Evolutionary conservation across 352 stramenopile genomes (phyloP), one percentile per base, ranked within the genome.

Genomic region (Phytophthora pisi): DNA sequence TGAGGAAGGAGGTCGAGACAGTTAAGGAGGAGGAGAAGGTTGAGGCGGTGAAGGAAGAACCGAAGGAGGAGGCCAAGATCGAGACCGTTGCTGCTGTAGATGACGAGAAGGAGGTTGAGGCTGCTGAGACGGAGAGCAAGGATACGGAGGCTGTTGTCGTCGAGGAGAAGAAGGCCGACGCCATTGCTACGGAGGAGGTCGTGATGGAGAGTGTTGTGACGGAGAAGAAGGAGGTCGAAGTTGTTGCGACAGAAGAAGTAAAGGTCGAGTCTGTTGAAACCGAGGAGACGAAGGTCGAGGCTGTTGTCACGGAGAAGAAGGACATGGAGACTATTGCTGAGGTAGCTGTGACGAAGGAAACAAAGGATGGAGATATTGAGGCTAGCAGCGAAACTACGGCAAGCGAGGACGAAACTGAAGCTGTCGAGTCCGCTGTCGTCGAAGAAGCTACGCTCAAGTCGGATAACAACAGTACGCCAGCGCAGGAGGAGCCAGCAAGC

Each of bases 341-440:
- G 38, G 13, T 8, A 6, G 38, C 5, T 9, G 38, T 45, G 38
- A n/a, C 5, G 38, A 2, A 45, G 13, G 38, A 45, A 13, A 45
- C 38, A 13, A 45, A 45, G 4, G 38, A 16, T 58, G 46, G 58
- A 10, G 30, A 54, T 5, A 18, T 54, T 18, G 46, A 60, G 9
- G 30, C 36, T 13, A 15, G 13, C 16, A 18, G 38, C 5, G 15
- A 20, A 8, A 18, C 38, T 20, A 40, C 9, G 8, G 38, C 20
- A 6, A 20, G 5, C 8, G 40, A 46, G 16, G 40, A 46, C 13
- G 40, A 30, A 13, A 15, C n/a, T 20, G 47, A 58, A 15, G 50
- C 30, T 20, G 51, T 28, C 34, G 57, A 15, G 18, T 10, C 11
- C 9, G 28, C 51, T n/a, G 45, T 38, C 20, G 0, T 13, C 10